Conservation (phyloP, 345 rosid genomes). For the Cardamine chenopodiifolia region DNA sequence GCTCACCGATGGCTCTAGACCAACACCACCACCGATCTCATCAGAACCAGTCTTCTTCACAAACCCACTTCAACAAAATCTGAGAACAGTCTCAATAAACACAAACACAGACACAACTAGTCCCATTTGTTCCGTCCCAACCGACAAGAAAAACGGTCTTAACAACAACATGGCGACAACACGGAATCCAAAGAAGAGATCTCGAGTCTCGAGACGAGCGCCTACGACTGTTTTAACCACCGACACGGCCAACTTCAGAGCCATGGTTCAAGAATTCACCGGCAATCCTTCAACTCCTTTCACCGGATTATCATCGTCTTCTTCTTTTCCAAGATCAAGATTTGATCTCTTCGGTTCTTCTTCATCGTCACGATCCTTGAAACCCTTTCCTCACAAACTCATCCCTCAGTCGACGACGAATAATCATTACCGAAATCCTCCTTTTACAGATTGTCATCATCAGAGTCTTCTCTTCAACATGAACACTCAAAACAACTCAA, state of each 20-base stretch:
- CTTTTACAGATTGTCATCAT: slow-evolving; percentile 27
- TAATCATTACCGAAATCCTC: slow-evolving; percentile 18
- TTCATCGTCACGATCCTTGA: slow-evolving; percentile 48
- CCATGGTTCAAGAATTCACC: slow-evolving; percentile 98
- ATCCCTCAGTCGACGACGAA: slow-evolving; percentile 34
- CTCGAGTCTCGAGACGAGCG: slow-evolving; percentile 89
- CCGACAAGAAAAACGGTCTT: slow-evolving; percentile 41
- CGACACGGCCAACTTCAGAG: slow-evolving; percentile 88
- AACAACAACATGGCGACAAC: slow-evolving; percentile 17
- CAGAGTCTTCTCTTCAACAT: slow-evolving; percentile 41
- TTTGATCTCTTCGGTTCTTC: slow-evolving; percentile 70
- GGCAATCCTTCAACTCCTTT: slow-evolving; percentile 93
- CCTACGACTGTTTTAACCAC: slow-evolving; percentile 92
- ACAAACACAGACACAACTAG: slow-evolving; percentile 34
- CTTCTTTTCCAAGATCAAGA: slow-evolving; percentile 63
- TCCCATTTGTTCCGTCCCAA: slow-evolving; percentile 42
- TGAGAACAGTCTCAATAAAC: neutral
- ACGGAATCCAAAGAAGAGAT: slow-evolving; percentile 83
- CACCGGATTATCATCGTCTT: slow-evolving; percentile 48
- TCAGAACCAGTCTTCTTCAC: slow-evolving; percentile 45
- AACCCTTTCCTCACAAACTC: slow-evolving; percentile 58
- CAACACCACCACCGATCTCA: slow-evolving; percentile 51
- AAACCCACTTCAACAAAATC: slow-evolving; percentile 34
- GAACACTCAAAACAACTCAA: slow-evolving; percentile 46
- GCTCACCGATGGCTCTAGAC: slow-evolving; percentile 35